Conservation (phyloP, 1,284 basidiomycete species). For the Cutaneotrichosporon cavernicola region DNA sequence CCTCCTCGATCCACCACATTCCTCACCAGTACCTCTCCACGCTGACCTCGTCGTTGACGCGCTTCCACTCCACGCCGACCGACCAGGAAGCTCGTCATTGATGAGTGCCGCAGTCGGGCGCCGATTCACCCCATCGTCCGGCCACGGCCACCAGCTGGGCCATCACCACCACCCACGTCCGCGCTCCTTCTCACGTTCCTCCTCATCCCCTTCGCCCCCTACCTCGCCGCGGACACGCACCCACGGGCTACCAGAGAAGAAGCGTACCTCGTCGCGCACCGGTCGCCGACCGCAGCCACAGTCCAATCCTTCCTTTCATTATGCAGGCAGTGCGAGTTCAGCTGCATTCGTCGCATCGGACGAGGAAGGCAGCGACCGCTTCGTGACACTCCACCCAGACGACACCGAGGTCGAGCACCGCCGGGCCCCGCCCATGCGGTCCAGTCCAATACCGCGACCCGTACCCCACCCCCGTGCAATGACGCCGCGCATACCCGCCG, state of each 20-base stretch:
- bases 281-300: background rate
- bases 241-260: background rate
- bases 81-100: background rate
- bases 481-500: slow-evolving; percentile 6
- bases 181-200: background rate
- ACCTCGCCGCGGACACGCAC: slow-evolving; percentile 1
- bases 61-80: background rate
- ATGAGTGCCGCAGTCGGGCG: background rate
- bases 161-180: background rate
- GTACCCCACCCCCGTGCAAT: background rate
- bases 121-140: background rate
- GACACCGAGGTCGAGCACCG: slow-evolving; percentile 18
- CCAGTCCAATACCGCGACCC: background rate
- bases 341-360: slow-evolving; percentile 27
- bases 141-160: background rate
- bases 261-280: background rate
- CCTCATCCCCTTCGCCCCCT: background rate
- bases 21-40: background rate
- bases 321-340: slow-evolving; percentile 39
- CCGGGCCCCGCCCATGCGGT: background rate
- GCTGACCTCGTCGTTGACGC: background rate
- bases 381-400: slow-evolving; percentile 21
- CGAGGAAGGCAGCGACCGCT: slow-evolving; percentile 33
- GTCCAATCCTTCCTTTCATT: slow-evolving; percentile 1
- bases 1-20: background rate